Conservation (phyloP, 768 basidiomycete species). For the Phlebiopsis flavidoalba region DNA sequence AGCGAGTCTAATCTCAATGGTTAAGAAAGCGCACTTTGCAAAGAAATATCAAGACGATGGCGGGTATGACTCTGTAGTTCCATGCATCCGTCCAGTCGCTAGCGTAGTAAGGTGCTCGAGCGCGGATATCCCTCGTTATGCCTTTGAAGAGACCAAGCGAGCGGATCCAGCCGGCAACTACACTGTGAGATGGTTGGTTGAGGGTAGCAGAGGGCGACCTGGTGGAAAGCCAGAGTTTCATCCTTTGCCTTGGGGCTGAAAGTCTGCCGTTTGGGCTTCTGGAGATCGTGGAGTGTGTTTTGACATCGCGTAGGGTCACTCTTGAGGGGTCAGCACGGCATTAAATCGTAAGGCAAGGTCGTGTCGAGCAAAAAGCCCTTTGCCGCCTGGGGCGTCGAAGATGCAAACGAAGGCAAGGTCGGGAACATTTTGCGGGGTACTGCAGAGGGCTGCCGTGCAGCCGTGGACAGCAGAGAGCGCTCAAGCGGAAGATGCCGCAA, state of each 20-base stretch:
- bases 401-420: neutral
- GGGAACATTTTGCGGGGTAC: constrained; percentile 1
- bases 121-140: constrained; percentile 62
- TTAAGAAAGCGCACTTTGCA: constrained; percentile 54
- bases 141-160: constrained; percentile 33
- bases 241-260: neutral
- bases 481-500: neutral
- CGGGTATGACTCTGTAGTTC: constrained; percentile 87
- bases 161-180: neutral
- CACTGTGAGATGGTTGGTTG: neutral
- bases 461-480: neutral
- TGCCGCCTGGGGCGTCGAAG: neutral
- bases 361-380: neutral
- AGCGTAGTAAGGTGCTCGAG: constrained; percentile 73
- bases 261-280: too few relatives aligned
- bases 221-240: neutral
- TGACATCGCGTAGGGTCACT: neutral
- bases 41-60: constrained; percentile 84
- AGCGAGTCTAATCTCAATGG: neutral
- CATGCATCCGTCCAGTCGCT: constrained; percentile 91
- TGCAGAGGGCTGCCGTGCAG: neutral
- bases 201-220: constrained; percentile 12
- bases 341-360: neutral
- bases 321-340: too few relatives aligned
- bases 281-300: neutral